Evolutionary conservation across 129 eudicot genomes (phyloP), one percentile per base, ranked within the genome.

Genomic region (Lactuca saligna): DNA sequence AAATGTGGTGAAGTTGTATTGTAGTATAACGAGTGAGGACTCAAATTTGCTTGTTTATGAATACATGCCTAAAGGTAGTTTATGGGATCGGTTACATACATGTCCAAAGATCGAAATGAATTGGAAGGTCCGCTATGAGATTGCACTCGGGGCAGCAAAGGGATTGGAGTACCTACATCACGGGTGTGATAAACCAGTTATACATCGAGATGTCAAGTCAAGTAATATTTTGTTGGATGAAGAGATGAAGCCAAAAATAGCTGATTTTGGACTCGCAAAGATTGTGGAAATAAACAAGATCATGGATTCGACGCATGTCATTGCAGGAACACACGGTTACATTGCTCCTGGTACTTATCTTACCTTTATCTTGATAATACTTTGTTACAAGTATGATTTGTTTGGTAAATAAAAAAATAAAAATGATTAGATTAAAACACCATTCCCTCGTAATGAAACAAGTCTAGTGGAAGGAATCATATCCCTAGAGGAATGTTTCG

Each of bases 81-180:
- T 87, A 69, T 87, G 86, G 83, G 93, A 87, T 54, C 79, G 72
- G 51, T 17, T 87, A 42, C 93, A 87, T 62, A 66, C 81, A 0
- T 4, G 57, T 58, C 79, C 57, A 29, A 76, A 76, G 75, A 49
- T 42, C 6, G 77, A 73, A 62, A 81, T 87, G 85, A 75, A 70
- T 5, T 87, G 93, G 93, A 46, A 57, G 17, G 75, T 84, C 2
- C 54, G 93, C 34, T 83, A 81, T 20, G 80, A 79, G 57, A 81
- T 87, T 1, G 93, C 89, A 0, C 2, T 87, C 44, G 89, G 93
- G 57, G 86, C 89, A 0, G 89, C 93, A 11, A 81, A 60, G 77
- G 93, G 93, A 14, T 57, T 87, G 62, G 93, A 87, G 81, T 81
- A 87, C 68, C 76, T 87, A 33, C 93, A 87, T 76, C 93, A 87